Conservation (phyloP, 2,329 filamentous ascomycete species). For the Sporothrix phasma region DNA sequence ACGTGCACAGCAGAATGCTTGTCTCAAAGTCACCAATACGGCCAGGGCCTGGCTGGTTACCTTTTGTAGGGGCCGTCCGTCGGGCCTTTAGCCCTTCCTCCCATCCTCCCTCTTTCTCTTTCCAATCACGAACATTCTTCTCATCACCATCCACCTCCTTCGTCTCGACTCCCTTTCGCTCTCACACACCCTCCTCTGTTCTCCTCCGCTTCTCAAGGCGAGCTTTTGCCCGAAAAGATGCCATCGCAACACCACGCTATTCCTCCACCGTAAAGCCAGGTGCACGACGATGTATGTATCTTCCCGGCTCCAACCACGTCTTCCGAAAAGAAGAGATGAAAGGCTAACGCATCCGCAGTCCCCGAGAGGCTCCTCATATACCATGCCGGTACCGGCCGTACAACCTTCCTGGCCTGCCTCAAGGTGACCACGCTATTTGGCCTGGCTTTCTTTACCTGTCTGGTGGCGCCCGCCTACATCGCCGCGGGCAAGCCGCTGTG, state of each 20-base stretch:
- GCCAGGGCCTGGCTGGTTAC: background rate
- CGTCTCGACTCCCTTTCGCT: background rate
- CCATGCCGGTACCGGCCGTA: slow-evolving; percentile 59
- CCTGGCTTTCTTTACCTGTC: slow-evolving; percentile 53
- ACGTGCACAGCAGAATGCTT: too few species aligned
- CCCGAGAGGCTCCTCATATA: slow-evolving; percentile 59
- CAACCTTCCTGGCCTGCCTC: slow-evolving; percentile 57
- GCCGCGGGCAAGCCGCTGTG: slow-evolving; percentile 31
- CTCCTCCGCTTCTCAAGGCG: background rate
- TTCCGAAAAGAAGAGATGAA: too few species aligned
- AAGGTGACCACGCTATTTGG: slow-evolving; percentile 63
- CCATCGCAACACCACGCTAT: background rate
- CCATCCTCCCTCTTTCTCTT: background rate
- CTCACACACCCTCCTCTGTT: background rate
- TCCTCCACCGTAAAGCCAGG: background rate
- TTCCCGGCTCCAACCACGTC: background rate
- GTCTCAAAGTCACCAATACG: background rate
- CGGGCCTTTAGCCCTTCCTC: background rate
- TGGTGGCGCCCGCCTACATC: slow-evolving; percentile 52
- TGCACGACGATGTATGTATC: background rate
- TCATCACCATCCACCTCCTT: background rate
- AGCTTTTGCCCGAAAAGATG: background rate
- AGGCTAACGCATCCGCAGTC: background rate
- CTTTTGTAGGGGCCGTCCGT: background rate
- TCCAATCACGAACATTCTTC: background rate